Conservation (phyloP, 2,329 filamentous ascomycete genomes). For the Geoglossum cookeanum region DNA sequence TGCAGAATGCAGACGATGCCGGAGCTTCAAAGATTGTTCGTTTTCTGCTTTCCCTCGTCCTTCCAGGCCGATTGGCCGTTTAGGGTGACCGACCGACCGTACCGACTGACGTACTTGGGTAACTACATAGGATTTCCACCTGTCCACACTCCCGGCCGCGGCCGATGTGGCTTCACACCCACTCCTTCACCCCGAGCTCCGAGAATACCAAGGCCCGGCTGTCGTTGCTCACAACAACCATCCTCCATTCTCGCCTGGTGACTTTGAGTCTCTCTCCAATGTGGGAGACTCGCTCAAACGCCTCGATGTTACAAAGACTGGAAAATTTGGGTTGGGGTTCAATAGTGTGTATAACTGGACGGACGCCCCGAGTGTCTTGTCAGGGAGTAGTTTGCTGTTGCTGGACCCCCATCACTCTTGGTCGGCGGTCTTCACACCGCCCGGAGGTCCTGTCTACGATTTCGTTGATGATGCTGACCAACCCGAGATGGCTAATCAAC, state of each 20-base stretch:
- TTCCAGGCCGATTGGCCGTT: not conserved
- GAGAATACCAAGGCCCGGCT: conserved; percentile 18
- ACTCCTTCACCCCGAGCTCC: conserved; percentile 14
- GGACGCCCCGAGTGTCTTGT: conserved; percentile 19
- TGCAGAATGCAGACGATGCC: conserved; percentile 14
- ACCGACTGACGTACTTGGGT: too few species aligned
- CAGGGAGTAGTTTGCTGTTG: conserved; percentile 14
- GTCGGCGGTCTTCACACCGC: conserved; percentile 8
- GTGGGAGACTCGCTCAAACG: conserved; percentile 18
- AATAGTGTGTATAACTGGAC: conserved; percentile 22
- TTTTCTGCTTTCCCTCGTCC: conserved; percentile 13
- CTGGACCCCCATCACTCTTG: conserved; percentile 19
- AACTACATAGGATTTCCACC: not conserved
- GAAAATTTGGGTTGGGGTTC: conserved; percentile 20
- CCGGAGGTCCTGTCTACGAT: conserved; percentile 15
- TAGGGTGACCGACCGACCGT: too few species aligned
- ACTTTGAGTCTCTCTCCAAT: conserved; percentile 16
- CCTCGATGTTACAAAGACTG: conserved; percentile 16
- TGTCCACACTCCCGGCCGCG: not conserved
- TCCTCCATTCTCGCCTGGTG: conserved; percentile 14
- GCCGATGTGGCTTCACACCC: conserved; percentile 6
- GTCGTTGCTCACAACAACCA: conserved; percentile 17
- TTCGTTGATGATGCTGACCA: conserved; percentile 13
- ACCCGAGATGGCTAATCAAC: conserved; percentile 14
- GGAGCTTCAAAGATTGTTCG: conserved; percentile 11